These are phyloP conservation scores for Angomonas deanei DNA, from an alignment of 208 protist genomes.

Conservation along the genomic window DNA sequence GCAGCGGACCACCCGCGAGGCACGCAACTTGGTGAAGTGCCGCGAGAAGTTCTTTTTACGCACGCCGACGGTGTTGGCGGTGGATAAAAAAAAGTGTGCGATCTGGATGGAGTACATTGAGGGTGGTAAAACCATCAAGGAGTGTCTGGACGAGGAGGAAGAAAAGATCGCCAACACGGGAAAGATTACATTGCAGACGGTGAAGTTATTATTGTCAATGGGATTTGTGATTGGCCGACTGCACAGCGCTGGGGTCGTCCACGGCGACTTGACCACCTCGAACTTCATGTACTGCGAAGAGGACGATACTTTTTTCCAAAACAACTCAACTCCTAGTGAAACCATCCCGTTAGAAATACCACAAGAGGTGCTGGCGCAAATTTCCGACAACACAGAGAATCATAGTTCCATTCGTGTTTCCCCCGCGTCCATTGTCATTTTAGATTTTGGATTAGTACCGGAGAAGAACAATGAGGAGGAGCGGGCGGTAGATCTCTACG, in stretches of 20 bases:
- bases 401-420: too few species aligned
- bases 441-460: conserved; percentile 97
- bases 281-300: conserved; percentile 87
- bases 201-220: conserved; percentile 55
- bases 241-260: conserved; percentile 91
- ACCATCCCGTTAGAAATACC: too few species aligned
- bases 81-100: conserved; percentile 38
- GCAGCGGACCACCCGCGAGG: conserved; percentile 77
- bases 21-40: conserved; percentile 55
- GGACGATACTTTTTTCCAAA: too few species aligned
- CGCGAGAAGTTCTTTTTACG: conserved; percentile 45
- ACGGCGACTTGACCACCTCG: conserved; percentile 98
- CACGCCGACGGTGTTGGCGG: conserved; percentile 52
- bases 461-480: conserved; percentile 90
- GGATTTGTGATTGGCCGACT: conserved; percentile 85
- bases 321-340: too few species aligned
- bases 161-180: conserved; percentile 1
- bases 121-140: conserved; percentile 53
- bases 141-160: conserved; percentile 41
- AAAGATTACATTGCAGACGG: conserved; percentile 15
- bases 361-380: too few species aligned
- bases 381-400: too few species aligned
- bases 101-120: conserved; percentile 83
- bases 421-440: conserved; percentile 54
- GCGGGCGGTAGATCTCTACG: conserved; percentile 98